These are phyloP conservation scores for Collybia sordida DNA, from an alignment of 768 basidiomycete genomes.

Conservation along the genomic window DNA sequence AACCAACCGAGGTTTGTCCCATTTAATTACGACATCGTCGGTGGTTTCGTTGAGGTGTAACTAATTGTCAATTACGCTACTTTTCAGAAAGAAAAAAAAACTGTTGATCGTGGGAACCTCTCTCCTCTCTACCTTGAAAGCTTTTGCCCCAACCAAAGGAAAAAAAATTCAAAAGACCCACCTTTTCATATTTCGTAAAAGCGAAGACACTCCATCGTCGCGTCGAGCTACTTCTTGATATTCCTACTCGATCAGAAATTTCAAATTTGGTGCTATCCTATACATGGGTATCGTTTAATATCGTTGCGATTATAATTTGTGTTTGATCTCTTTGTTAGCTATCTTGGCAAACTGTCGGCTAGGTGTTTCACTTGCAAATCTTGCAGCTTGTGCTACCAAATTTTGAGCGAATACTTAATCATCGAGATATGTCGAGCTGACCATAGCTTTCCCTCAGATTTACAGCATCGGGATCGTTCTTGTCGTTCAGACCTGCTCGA, in stretches of 20 bases:
- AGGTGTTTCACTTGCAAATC: slow-evolving; percentile 63
- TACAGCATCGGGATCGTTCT: slow-evolving; percentile 61
- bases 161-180: too few species aligned
- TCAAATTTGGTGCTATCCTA: background rate
- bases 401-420: background rate
- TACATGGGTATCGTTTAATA: too few species aligned
- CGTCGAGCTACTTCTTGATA: too few species aligned
- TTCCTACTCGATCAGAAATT: too few species aligned
- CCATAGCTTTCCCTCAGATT: slow-evolving; percentile 70
- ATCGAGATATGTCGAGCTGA: slow-evolving; percentile 17
- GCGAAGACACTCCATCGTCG: too few species aligned
- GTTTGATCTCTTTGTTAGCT: slow-evolving; percentile 62
- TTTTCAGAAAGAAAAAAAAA: too few species aligned
- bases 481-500: slow-evolving; percentile 55
- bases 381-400: slow-evolving; percentile 56
- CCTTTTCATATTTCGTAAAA: too few species aligned
- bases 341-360: slow-evolving; percentile 51
- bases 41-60: background rate
- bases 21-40: too few species aligned
- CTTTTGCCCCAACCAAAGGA: too few species aligned
- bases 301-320: slow-evolving; percentile 46
- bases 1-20: too few species aligned
- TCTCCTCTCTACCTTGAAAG: too few species aligned
- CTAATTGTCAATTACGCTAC: background rate
- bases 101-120: too few species aligned